Conservation (phyloP, 2,329 filamentous ascomycete genomes). For the Setomelanomma holmii region DNA sequence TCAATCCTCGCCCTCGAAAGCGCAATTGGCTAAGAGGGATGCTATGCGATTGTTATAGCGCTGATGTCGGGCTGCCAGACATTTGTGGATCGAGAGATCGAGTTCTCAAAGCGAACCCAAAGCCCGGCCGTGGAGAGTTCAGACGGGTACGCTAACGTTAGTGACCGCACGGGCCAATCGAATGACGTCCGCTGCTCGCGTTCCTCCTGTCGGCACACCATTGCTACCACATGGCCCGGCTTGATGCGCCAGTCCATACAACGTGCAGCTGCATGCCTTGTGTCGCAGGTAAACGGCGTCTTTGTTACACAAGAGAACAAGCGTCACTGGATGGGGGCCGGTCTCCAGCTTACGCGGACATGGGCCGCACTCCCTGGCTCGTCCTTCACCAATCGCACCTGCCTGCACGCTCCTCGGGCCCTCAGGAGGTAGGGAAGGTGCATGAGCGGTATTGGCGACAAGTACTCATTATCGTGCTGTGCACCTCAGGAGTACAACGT, state of each 20-base stretch:
- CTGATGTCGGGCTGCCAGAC: conserved; percentile 15
- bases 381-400: conserved; percentile 1
- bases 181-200: neutral
- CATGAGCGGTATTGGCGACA: conserved; percentile 2
- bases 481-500: neutral
- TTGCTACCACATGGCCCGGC: conserved; percentile 20
- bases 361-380: neutral
- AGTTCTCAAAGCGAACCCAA: conserved; percentile 12
- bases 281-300: neutral
- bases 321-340: neutral
- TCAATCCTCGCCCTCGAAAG: neutral
- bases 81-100: conserved; percentile 24
- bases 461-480: neutral
- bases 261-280: neutral
- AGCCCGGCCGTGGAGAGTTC: neutral
- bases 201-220: conserved; percentile 10
- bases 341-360: neutral
- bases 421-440: neutral
- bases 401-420: neutral
- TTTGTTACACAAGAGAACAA: no score
- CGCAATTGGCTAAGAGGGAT: neutral
- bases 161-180: conserved; percentile 15
- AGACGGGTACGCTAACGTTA: conserved; percentile 15
- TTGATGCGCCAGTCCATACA: conserved; percentile 18
- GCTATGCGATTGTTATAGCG: neutral